Conservation (phyloP, 768 basidiomycete species). For the Panellus pusillus region DNA sequence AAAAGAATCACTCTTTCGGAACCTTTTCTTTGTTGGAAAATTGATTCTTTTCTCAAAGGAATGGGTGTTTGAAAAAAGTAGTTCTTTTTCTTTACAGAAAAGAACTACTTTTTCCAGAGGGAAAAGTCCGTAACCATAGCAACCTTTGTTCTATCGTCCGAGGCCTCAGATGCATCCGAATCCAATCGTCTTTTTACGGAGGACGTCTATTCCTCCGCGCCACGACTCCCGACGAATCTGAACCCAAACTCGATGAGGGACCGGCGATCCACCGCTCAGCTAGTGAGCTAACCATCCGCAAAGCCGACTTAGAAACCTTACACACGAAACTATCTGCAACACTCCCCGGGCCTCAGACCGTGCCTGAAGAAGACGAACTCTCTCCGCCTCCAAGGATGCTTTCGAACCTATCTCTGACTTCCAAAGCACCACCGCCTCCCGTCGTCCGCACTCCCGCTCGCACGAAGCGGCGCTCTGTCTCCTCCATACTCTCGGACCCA, state of each 20-base stretch:
- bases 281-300: constrained; percentile 64
- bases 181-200: constrained; percentile 38
- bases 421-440: constrained; percentile 54
- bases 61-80: no score
- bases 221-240: constrained; percentile 54
- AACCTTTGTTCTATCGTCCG: constrained; percentile 52
- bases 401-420: constrained; percentile 23
- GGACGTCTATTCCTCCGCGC: constrained; percentile 43
- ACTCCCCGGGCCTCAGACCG: constrained; percentile 42
- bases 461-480: constrained; percentile 94
- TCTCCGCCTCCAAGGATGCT: constrained; percentile 29
- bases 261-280: constrained; percentile 47
- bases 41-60: no score
- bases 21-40: no score
- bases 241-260: constrained; percentile 33
- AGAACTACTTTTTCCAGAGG: no score
- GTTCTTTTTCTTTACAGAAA: no score
- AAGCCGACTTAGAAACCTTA: constrained; percentile 38
- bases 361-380: constrained; percentile 51
- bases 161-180: constrained; percentile 57
- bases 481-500: constrained; percentile 76
- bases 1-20: no score
- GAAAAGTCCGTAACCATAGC: no score
- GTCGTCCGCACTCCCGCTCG: constrained; percentile 88
- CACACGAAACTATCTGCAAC: constrained; percentile 36